Conservation (phyloP, 208 protist genomes). For the Acanthamoeba lenticulata region DNA sequence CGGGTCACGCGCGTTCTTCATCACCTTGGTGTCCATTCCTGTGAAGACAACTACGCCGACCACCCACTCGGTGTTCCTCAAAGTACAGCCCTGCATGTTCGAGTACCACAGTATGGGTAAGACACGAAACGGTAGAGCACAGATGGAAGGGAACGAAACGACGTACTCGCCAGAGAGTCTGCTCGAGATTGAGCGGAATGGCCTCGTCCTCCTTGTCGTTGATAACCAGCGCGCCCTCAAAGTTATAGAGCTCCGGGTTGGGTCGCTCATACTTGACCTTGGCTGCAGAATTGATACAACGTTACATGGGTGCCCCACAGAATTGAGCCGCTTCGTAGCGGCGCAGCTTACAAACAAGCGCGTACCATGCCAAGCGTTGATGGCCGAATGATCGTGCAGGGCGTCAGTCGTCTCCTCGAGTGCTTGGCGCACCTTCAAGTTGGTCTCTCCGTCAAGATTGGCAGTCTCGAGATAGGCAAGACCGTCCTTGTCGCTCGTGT, state of each 20-base stretch:
- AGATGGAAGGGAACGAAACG: not conserved
- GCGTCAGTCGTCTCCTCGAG: constrained; percentile 48
- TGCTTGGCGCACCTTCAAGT: constrained; percentile 65
- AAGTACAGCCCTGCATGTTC: constrained; percentile 58
- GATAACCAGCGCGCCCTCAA: constrained; percentile 54
- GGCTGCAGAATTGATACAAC: not conserved
- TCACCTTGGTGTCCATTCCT: constrained; percentile 85
- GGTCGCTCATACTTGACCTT: constrained; percentile 69
- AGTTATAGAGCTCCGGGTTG: constrained; percentile 71
- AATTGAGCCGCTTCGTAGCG: not conserved
- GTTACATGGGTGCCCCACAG: not conserved
- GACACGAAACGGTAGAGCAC: not conserved
- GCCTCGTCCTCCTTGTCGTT: not conserved
- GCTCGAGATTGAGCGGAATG: constrained; percentile 56
- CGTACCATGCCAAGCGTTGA: not conserved
- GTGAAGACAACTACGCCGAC: constrained; percentile 83
- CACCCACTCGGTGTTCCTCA: constrained; percentile 80
- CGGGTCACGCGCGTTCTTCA: constrained; percentile 78
- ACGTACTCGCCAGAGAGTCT: constrained; percentile 41
- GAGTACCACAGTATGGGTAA: not conserved
- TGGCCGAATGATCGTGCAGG: constrained; percentile 24
- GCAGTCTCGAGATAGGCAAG: constrained; percentile 86
- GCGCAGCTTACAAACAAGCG: not conserved
- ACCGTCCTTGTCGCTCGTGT: constrained; percentile 72
- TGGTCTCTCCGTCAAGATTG: constrained; percentile 84